These are phyloP conservation scores for Neurospora cerealis DNA, from an alignment of 495 filamentous ascomycete species.

Conservation along the genomic window DNA sequence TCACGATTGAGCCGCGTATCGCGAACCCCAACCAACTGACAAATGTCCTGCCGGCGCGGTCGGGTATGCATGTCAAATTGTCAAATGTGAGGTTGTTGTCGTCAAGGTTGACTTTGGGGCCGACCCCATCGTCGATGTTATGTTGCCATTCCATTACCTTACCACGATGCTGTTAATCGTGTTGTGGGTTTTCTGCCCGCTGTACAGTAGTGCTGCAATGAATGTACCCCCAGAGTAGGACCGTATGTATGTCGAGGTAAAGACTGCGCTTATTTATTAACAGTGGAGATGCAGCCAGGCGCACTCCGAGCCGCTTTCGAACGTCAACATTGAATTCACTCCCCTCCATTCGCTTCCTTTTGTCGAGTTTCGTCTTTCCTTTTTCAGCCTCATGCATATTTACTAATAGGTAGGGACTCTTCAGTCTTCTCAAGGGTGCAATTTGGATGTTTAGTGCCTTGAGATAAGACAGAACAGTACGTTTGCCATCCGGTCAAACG, in stretches of 20 bases:
- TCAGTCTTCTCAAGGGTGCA: not conserved
- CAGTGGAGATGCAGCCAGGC: not conserved
- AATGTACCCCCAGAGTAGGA: not conserved
- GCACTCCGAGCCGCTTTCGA: not conserved
- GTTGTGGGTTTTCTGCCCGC: not conserved
- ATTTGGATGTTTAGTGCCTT: not conserved
- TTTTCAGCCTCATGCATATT: not conserved
- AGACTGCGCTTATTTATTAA: not conserved
- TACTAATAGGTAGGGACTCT: not conserved
- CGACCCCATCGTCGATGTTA: not conserved
- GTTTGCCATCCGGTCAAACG: not conserved
- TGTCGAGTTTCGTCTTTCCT: not conserved
- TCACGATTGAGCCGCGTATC: not conserved
- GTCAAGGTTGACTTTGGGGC: not conserved
- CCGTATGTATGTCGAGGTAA: not conserved
- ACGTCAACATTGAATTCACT: not conserved
- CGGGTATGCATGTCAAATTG: not conserved
- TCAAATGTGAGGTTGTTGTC: not conserved
- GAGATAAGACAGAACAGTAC: not conserved
- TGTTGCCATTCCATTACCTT: not conserved
- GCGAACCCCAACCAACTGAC: not conserved
- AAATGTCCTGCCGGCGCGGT: not conserved
- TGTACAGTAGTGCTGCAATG: not conserved
- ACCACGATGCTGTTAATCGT: not conserved
- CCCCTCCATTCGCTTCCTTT: not conserved